Conservation (phyloP, 1,284 basidiomycete species). For the Cryptococcus amylolentus region DNA sequence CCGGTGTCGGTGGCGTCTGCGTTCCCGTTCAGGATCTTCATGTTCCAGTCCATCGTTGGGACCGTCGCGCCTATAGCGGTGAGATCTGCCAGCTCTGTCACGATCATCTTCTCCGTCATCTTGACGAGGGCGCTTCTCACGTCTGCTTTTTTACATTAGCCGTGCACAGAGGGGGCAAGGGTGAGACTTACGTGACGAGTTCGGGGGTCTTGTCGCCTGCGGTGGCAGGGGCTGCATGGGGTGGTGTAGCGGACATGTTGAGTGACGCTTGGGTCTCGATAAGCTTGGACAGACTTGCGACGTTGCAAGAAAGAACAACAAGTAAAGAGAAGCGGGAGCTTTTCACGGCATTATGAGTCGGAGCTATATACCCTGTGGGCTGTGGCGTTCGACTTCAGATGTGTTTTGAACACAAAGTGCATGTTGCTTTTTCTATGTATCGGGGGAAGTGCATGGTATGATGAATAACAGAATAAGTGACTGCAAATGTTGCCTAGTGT, state of each 20-base stretch:
- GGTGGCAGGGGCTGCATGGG: constrained; percentile 9
- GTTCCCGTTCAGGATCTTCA: constrained; percentile 39
- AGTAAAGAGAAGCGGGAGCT: not conserved
- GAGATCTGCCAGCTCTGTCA: constrained; percentile 32
- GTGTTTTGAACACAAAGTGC: too few relatives aligned
- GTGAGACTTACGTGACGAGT: constrained; percentile 35
- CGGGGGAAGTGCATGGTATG: too few relatives aligned
- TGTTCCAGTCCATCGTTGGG: constrained; percentile 12
- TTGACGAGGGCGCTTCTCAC: constrained; percentile 54
- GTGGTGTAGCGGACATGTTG: constrained; percentile 34
- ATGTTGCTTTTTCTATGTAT: too few relatives aligned
- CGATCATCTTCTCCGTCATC: constrained; percentile 44
- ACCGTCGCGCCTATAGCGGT: constrained; percentile 27
- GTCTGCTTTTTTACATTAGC: constrained; percentile 27
- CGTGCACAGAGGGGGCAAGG: not conserved
- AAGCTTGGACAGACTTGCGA: too few relatives aligned
- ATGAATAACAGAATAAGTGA: too few relatives aligned
- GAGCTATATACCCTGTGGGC: too few relatives aligned
- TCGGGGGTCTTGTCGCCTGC: constrained; percentile 41
- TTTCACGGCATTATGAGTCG: too few relatives aligned
- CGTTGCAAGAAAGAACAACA: not conserved
- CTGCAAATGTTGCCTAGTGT: too few relatives aligned
- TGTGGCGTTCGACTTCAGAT: too few relatives aligned
- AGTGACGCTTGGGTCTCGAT: not conserved
- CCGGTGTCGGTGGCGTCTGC: constrained; percentile 45